Evolutionary conservation across 768 basidiomycete species (phyloP).

Genomic region (Panaeolus papilionaceus): DNA sequence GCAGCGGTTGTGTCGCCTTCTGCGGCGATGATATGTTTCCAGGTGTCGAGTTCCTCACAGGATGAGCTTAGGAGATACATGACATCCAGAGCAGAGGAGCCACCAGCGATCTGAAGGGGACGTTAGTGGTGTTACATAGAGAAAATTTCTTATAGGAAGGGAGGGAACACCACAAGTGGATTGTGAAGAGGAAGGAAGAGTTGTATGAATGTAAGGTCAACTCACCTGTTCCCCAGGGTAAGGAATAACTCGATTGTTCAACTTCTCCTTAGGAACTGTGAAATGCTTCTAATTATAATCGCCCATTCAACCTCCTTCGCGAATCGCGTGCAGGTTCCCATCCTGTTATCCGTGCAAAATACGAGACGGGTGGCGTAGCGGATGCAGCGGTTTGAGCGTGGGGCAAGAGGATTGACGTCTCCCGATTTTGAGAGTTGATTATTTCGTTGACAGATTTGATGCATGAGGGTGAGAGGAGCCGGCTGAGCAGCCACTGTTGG

Average conservation of each 20-base stretch:
- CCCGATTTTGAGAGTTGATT: constrained; percentile 69
- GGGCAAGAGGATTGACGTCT: constrained; percentile 60
- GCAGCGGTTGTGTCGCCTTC: constrained; percentile 30
- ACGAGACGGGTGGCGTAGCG: constrained; percentile 55
- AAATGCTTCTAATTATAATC: constrained; percentile 57
- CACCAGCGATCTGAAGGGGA: constrained; percentile 50
- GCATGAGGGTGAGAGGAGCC: constrained; percentile 56
- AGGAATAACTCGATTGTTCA: constrained; percentile 44
- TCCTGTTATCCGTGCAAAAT: constrained; percentile 43
- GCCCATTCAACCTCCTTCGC: constrained; percentile 36
- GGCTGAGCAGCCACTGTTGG: constrained; percentile 41
- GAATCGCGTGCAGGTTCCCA: constrained; percentile 12
- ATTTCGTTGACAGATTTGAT: constrained; percentile 69
- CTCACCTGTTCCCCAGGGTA: constrained; percentile 66
- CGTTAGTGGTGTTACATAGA: not conserved
- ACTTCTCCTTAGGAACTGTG: constrained; percentile 48
- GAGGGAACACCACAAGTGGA: not conserved
- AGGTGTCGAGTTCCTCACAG: constrained; percentile 41
- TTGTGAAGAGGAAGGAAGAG: too few species aligned
- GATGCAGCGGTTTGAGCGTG: constrained; percentile 41
- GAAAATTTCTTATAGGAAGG: not conserved
- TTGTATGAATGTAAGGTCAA: not conserved
- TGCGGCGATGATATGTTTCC: constrained; percentile 42
- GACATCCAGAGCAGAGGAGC: constrained; percentile 65
- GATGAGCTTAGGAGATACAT: constrained; percentile 61